Percentiles rank a stretch among this genome's conserved stretches.
Conservation (phyloP, 768 basidiomycete genomes). For the Vararia minispora region DNA sequence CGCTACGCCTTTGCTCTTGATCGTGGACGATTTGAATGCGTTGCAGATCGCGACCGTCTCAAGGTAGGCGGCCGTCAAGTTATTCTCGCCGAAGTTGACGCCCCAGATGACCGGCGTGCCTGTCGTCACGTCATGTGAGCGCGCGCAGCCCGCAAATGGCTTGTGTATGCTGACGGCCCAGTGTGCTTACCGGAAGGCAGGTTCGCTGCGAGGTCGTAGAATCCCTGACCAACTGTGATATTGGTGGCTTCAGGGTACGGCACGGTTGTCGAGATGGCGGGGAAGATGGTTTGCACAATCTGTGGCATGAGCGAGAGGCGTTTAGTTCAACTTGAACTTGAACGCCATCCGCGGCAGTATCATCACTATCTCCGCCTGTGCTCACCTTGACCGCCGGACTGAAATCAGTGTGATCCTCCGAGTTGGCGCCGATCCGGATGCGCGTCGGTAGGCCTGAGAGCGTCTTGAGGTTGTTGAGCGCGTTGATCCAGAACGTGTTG, state of each 20-base stretch:
- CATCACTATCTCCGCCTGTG: constrained; percentile 19
- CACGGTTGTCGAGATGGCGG: constrained; percentile 31
- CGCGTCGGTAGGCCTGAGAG: constrained; percentile 42
- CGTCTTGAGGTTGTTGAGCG: constrained; percentile 41
- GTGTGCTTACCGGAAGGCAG: constrained; percentile 33
- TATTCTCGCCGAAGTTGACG: constrained; percentile 42
- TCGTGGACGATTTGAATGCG: constrained; percentile 32
- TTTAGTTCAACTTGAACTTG: too few species aligned
- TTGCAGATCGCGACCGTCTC: constrained; percentile 35
- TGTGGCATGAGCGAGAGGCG: constrained; percentile 15
- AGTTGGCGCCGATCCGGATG: constrained; percentile 46
- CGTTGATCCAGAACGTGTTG: constrained; percentile 52
- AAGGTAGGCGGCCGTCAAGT: constrained; percentile 28
- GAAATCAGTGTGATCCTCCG: constrained; percentile 48
- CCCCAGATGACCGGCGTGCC: constrained; percentile 59
- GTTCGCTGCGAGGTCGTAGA: constrained; percentile 39
- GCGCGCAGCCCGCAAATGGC: not conserved
- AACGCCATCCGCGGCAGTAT: not conserved
- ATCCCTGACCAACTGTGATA: constrained; percentile 48
- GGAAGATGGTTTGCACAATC: constrained; percentile 40
- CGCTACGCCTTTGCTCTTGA: constrained; percentile 29
- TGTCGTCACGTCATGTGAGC: constrained; percentile 16
- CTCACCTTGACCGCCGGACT: constrained; percentile 34
- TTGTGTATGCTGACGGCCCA: not conserved
- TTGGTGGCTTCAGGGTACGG: constrained; percentile 60